phyloP scores from a whole-genome alignment of 2,329 filamentous ascomycete species.

The Hypoxylon sp. region DNA sequence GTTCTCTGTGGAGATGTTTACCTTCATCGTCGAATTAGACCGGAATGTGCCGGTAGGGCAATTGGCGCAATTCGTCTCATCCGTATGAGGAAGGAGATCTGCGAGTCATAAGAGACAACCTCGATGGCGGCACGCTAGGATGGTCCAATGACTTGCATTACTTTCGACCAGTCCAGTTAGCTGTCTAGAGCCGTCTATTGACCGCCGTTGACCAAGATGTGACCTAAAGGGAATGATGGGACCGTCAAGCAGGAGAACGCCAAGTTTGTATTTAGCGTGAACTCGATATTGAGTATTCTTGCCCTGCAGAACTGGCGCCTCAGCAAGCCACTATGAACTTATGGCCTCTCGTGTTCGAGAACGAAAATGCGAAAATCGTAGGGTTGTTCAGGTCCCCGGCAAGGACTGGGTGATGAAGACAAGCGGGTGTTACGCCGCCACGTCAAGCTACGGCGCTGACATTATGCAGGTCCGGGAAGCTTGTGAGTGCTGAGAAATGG shows the following conservation, averaged over 20 bases:
- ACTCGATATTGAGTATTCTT: conserved; percentile 25
- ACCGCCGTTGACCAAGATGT: conserved; percentile 20
- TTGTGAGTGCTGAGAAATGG: conserved; percentile 22
- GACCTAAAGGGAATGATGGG: conserved; percentile 10
- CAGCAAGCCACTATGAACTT: conserved; percentile 22
- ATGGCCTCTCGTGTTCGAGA: conserved; percentile 29
- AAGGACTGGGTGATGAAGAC: conserved; percentile 20
- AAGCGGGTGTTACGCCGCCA: conserved; percentile 37
- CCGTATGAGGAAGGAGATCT: conserved; percentile 45
- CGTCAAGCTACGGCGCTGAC: conserved; percentile 35
- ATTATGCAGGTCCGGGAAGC: conserved; percentile 43
- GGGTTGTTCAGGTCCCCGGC: conserved; percentile 13
- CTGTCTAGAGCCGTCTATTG: conserved; percentile 36
- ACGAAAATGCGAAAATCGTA: conserved; percentile 27
- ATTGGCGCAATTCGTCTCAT: conserved; percentile 35
- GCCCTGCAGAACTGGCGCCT: conserved; percentile 11
- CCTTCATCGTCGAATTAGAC: conserved; percentile 35
- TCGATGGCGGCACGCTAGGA: conserved; percentile 23
- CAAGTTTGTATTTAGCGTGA: conserved; percentile 5
- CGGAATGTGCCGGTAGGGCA: conserved; percentile 47
- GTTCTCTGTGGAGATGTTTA: conserved; percentile 36
- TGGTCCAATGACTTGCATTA: conserved; percentile 40
- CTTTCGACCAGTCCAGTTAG: conserved; percentile 23
- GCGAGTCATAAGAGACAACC: conserved; percentile 33
- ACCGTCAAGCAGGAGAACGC: not conserved